These are phyloP conservation scores for Mycena pura DNA, from an alignment of 768 basidiomycete species.

Conservation along the genomic window DNA sequence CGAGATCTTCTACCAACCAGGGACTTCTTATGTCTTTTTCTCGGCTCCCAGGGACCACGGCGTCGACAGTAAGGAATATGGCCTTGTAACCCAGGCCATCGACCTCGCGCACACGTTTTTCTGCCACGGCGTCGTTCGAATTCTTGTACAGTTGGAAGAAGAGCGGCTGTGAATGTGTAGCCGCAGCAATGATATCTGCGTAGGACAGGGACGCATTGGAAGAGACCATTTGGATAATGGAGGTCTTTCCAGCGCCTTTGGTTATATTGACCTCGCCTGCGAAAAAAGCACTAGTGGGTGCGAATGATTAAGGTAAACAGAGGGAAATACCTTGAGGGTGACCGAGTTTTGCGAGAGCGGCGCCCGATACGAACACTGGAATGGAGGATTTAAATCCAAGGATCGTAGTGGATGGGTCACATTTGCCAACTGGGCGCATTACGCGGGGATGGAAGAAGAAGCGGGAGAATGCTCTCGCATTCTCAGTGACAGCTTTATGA, in stretches of 20 bases:
- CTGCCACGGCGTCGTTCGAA: conserved; percentile 67
- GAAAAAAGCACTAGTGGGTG: not conserved
- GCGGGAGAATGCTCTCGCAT: conserved; percentile 79
- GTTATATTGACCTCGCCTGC: conserved; percentile 87
- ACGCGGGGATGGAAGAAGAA: conserved; percentile 90
- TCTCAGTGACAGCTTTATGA: conserved; percentile 64
- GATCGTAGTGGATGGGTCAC: conserved; percentile 75
- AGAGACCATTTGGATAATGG: conserved; percentile 87
- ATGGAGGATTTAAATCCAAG: conserved; percentile 75
- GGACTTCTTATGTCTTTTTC: conserved; percentile 74
- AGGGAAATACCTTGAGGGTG: conserved; percentile 71
- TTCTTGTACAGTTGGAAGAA: conserved; percentile 93
- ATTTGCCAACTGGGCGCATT: conserved; percentile 67
- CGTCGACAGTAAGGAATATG: conserved; percentile 92
- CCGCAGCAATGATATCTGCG: conserved; percentile 64
- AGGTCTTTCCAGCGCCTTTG: conserved; percentile 64
- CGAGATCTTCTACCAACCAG: conserved; percentile 44
- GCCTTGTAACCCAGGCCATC: conserved; percentile 82
- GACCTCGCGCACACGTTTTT: conserved; percentile 72
- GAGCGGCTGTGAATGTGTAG: conserved; percentile 61
- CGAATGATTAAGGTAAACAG: not conserved
- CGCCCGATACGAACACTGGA: conserved; percentile 84
- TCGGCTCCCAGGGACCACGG: conserved; percentile 81
- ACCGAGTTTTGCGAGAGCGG: conserved; percentile 85
- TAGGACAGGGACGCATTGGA: conserved; percentile 77